Base-by-base conservation (phyloP, 176 grass and related monocot genomes). In the Aegilops umbellulata region DNA sequence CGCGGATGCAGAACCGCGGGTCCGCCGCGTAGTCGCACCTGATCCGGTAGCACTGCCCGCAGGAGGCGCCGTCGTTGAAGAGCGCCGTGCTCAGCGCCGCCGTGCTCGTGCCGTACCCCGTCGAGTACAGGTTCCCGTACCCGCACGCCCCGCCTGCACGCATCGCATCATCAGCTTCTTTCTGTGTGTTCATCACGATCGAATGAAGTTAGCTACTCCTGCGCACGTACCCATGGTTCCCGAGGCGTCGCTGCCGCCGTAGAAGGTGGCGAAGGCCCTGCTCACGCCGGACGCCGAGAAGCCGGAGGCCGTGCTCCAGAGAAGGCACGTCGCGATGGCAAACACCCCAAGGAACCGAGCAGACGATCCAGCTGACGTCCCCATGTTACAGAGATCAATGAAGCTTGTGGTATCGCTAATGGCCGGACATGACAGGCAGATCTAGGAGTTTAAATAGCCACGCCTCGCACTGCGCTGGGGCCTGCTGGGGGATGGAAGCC, bases 11-110 rank as follows among this genome's bases (percentile, higher is more conserved):
- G 85, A 87, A 95, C 36, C 24, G 84, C 51, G 8, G 69, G 24
- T 70, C 87, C 44, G 46, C 85, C 17, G 49, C 22, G 42, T 90
- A 79, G 80, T 90, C 88, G 58, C 95, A 98, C 41, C 2, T 63
- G 87, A 98, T 90, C 80, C 89, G 82, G 75, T 89, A 93, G 86
- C 95, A 97, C 4, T 91, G 63, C 65, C 95, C 95, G 82, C 95
- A 97, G 2, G 88, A 86, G 0, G 51, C 65, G 3, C 89, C 89
- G 66, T 17, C 36, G 67, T 74, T 84, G 89, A 68, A 90, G 5
- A 90, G 75, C 67, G 27, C 35, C 22, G 76, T 57, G 80, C 91
- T 95, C 67, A 95, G 85, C 79, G 93, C 91, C 95, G 89, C 80
- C 84, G 89, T 90, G 58, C 4, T 70, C 34, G 46, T 46, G 20